Conservation (phyloP, 2,329 filamentous ascomycete species). For the Scytalidium lignicola region DNA sequence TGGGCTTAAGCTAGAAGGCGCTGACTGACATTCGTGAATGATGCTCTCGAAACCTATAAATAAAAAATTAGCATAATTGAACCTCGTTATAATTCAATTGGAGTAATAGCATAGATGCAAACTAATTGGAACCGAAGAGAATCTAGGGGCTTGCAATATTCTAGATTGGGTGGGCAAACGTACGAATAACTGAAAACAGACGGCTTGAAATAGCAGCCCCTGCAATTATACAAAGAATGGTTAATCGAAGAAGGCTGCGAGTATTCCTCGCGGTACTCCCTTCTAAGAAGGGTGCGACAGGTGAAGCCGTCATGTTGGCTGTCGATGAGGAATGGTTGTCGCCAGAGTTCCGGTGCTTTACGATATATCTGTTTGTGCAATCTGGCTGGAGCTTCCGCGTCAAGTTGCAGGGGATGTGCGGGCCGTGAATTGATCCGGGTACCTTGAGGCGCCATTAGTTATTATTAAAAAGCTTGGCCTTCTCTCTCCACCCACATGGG, state of each 20-base stretch:
- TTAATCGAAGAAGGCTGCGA: conserved; percentile 76
- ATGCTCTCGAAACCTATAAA: conserved; percentile 90
- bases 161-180: conserved; percentile 33
- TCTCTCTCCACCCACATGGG: background rate
- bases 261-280: conserved; percentile 76
- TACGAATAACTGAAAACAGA: conserved; percentile 97
- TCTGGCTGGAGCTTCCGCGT: conserved; percentile 18
- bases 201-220: conserved; percentile 87
- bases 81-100: background rate
- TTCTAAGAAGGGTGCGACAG: conserved; percentile 53
- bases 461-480: background rate
- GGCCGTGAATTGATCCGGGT: conserved; percentile 2
- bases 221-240: conserved; percentile 89
- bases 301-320: conserved; percentile 33
- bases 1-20: conserved; percentile 7
- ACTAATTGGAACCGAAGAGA: conserved; percentile 1
- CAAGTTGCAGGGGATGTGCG: conserved; percentile 15
- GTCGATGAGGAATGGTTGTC: conserved; percentile 23
- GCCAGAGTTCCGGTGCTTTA: conserved; percentile 16
- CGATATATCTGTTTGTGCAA: conserved; percentile 25
- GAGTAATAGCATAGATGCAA: background rate
- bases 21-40: conserved; percentile 91
- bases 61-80: background rate
- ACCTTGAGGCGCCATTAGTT: background rate
- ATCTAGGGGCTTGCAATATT: conserved; percentile 8